Base-by-base conservation (phyloP, 257 asterid genomes). In the Voacanga thouarsii region DNA sequence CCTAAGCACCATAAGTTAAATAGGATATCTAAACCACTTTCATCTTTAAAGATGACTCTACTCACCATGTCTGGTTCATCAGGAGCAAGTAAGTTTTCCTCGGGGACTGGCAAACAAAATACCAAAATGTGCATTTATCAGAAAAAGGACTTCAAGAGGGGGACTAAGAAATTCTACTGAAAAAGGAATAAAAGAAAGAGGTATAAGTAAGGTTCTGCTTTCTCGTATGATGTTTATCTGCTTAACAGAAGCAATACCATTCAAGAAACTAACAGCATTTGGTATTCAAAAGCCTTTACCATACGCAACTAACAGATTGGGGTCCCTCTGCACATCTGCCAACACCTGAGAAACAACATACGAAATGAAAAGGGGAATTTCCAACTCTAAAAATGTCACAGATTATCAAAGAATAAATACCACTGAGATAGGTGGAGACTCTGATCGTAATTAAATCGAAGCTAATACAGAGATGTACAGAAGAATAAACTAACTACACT, bases 271-370 rank as follows among this genome's bases (percentile, higher is more conserved):
- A 51, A 51, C 44, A 24, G 28, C 15, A 74, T 53, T 51, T 28
- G 39, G n/a, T 7, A 49, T 28, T 49, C 23, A 61, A 28, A 43
- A 45, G n/a, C 6, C 59, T 86, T 85, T 84, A 95, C 99, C 99
- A 41, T 95, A 95, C 74, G 99, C 93, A 24, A 95, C 93, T 86
- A 95, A 86, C 50, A 95, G 90, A 85, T 93, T 90, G 78, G 98
- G 97, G 80, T 95, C 92, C 71, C 86, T 84, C 11, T 82, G 83
- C 78, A 89, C 82, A 78, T 95, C 92, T 43, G 90, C 98, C 85
- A 95, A 78, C 80, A 95, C 98, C 99, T 95, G 90, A 49, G 75
- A 78, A 79, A 78, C 49, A 76, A 76, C 30, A 76, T 16, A 73
- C 28, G n/a, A 43, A 73, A 75, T 18, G 59, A 71, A 76, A 33